A percentile compares a stretch with the other conserved stretches of the same genome.
Conservation (phyloP, 2,329 filamentous ascomycete species). For the Epichloe sibirici region DNA sequence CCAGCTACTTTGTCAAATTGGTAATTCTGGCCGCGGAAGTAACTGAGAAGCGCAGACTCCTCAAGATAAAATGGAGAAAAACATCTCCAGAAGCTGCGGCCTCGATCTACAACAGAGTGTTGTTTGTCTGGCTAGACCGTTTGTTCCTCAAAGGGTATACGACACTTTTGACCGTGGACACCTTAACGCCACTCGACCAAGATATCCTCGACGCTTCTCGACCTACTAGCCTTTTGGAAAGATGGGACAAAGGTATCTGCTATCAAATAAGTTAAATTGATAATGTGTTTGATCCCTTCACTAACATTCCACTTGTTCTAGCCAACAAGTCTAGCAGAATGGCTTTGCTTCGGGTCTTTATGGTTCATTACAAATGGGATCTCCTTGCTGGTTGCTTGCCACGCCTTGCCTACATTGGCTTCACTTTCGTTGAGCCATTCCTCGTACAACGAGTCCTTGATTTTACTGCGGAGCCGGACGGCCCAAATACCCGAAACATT, state of each 20-base stretch:
- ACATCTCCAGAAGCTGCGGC: background rate
- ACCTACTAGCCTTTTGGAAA: background rate
- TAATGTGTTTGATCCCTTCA: background rate
- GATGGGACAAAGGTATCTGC: background rate
- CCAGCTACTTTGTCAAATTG: slow-evolving; percentile 16
- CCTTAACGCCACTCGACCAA: background rate
- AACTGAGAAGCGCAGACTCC: background rate
- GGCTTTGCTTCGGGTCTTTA: slow-evolving; percentile 12
- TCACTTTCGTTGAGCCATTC: slow-evolving; percentile 31
- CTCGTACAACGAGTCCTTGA: slow-evolving; percentile 24
- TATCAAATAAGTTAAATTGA: background rate
- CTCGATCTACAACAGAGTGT: background rate
- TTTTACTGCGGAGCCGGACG: slow-evolving; percentile 15
- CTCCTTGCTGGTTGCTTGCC: slow-evolving; percentile 21
- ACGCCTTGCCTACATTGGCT: slow-evolving; percentile 23
- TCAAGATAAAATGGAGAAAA: background rate
- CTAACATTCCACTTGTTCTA: background rate
- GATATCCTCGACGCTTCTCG: background rate
- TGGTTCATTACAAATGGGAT: slow-evolving; percentile 15
- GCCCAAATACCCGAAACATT: slow-evolving; percentile 14
- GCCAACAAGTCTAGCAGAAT: slow-evolving; percentile 12
- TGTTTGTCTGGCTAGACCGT: background rate
- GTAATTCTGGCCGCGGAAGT: slow-evolving; percentile 13
- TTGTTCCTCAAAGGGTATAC: slow-evolving; percentile 1
- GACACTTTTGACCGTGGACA: background rate